phyloP scores from a whole-genome alignment of 2,329 filamentous ascomycete species.

The Apiospora arundinis region DNA sequence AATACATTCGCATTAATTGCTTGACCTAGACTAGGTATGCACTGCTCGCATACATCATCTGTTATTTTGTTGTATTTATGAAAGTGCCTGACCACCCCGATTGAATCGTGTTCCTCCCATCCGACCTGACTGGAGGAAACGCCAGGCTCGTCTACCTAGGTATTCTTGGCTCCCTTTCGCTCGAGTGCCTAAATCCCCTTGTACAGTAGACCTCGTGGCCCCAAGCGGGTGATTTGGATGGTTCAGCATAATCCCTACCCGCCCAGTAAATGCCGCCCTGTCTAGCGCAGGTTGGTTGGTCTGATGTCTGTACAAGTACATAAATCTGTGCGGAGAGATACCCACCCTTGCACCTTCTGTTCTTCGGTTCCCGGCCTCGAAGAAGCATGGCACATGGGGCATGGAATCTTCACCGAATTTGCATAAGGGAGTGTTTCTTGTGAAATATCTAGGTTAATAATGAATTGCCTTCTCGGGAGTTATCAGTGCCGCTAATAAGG shows the following conservation, averaged over 20 bases:
- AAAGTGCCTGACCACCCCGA: neutral
- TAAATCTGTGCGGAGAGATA: slow-evolving; percentile 6
- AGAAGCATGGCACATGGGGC: neutral
- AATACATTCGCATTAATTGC: no score
- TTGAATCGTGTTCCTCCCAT: neutral
- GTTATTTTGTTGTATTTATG: no score
- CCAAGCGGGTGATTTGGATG: neutral
- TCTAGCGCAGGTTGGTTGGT: neutral
- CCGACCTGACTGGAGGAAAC: neutral
- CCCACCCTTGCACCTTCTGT: neutral
- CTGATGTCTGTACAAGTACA: neutral
- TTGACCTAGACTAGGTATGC: no score
- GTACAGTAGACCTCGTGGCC: neutral
- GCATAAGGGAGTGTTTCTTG: no score
- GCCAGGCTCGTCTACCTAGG: neutral
- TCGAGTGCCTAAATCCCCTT: neutral
- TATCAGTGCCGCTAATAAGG: neutral
- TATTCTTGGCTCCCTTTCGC: neutral
- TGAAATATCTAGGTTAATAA: neutral
- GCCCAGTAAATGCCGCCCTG: neutral
- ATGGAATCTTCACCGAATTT: no score
- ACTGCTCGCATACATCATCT: neutral
- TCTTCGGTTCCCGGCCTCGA: neutral
- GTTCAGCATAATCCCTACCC: neutral
- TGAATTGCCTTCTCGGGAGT: no score